Conservation (phyloP, 352 stramenopile species). For the Pythium oligandrum region DNA sequence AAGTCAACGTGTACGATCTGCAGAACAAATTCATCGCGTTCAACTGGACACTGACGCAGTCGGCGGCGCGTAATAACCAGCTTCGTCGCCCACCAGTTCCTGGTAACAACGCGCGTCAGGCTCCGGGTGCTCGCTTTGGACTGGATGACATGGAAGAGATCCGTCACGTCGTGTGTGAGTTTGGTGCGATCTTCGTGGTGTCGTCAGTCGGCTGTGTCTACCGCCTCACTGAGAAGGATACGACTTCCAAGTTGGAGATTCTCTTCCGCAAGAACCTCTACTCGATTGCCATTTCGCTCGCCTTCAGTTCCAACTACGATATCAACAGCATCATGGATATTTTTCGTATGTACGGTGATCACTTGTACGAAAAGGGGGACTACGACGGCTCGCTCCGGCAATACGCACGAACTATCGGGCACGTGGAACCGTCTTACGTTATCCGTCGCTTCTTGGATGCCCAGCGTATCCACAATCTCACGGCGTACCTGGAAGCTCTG, state of each 20-base stretch:
- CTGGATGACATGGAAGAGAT: constrained; percentile 86
- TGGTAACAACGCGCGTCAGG: constrained; percentile 3
- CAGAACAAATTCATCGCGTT: constrained; percentile 93
- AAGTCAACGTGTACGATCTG: constrained; percentile 90
- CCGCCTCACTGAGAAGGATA: constrained; percentile 93
- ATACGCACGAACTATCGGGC: constrained; percentile 96
- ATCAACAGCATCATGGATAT: constrained; percentile 96
- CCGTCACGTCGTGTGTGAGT: constrained; percentile 81
- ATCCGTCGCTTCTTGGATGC: constrained; percentile 97
- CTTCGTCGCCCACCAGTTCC: constrained; percentile 6
- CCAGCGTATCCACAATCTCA: constrained; percentile 95
- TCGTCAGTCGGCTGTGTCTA: constrained; percentile 88
- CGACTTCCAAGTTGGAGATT: constrained; percentile 94
- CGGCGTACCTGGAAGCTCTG: constrained; percentile 94
- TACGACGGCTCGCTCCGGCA: constrained; percentile 95
- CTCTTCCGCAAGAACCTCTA: constrained; percentile 97
- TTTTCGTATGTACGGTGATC: constrained; percentile 95
- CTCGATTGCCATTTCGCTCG: constrained; percentile 96
- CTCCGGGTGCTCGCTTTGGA: constrained; percentile 66
- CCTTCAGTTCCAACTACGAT: constrained; percentile 93
- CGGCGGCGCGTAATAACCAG: neutral
- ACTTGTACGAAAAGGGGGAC: constrained; percentile 97
- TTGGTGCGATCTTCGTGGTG: constrained; percentile 84
- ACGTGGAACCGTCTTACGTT: constrained; percentile 97
- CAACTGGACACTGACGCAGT: constrained; percentile 79